Evolutionary conservation across 306 rosid genomes (phyloP).

Genomic region (Neltuma alba): DNA sequence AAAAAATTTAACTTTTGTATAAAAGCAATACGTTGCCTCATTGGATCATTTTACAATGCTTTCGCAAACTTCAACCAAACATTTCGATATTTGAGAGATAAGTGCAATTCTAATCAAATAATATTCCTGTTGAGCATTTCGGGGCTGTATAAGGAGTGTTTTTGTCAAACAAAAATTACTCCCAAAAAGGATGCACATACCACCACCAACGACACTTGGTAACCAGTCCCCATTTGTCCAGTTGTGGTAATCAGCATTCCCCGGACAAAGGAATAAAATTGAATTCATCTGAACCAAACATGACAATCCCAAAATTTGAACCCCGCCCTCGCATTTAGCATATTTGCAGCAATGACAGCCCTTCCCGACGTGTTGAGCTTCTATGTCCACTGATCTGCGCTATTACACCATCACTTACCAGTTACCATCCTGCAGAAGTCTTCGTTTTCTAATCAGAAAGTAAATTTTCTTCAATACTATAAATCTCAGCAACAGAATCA

Average conservation of each 20-base stretch:
- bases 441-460: constrained; percentile 9
- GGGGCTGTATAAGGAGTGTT: background rate
- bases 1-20: too few species aligned
- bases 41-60: background rate
- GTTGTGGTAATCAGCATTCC: background rate
- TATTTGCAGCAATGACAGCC: constrained; percentile 11
- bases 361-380: constrained; percentile 22
- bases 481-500: constrained; percentile 4
- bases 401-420: constrained; percentile 1
- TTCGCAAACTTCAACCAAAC: background rate
- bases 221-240: background rate
- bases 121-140: background rate
- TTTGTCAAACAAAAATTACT: background rate
- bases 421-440: constrained; percentile 21
- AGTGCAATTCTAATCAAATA: background rate
- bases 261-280: background rate
- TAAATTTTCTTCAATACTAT: background rate
- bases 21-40: background rate
- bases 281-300: background rate
- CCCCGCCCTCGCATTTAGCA: background rate
- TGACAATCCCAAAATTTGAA: background rate
- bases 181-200: background rate
- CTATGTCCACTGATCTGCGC: background rate
- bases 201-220: background rate
- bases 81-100: background rate